A percentile compares a stretch with the other conserved stretches of the same genome.
These are phyloP conservation scores for Amphirosellinia nigrospora DNA, from an alignment of 495 filamentous ascomycete species.

Conservation along the genomic window DNA sequence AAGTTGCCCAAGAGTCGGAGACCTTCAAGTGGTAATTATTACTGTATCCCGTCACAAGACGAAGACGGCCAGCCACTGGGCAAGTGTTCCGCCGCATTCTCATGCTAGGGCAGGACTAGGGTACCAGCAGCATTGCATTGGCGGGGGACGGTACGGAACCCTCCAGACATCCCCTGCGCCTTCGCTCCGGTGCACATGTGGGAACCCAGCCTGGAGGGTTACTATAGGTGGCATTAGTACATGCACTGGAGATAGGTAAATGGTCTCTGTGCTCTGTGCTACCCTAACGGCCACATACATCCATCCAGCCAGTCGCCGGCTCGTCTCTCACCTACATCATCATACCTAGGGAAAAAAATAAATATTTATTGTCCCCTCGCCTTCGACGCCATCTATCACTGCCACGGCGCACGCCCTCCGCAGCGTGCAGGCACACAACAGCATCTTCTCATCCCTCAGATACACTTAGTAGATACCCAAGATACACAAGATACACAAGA, in stretches of 20 bases:
- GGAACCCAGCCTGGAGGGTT: too few relatives aligned
- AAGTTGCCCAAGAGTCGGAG: constrained; percentile 10
- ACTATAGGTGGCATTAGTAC: too few relatives aligned
- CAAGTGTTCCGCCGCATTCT: background rate
- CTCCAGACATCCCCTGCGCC: background rate
- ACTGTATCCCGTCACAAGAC: constrained; percentile 18
- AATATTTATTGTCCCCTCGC: constrained; percentile 13
- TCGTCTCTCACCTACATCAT: constrained; percentile 7
- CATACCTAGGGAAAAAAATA: constrained; percentile 4
- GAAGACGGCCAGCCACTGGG: background rate
- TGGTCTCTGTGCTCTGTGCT: too few relatives aligned
- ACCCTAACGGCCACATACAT: too few relatives aligned
- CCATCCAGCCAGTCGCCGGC: background rate
- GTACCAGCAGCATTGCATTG: constrained; percentile 6
- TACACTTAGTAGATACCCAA: too few relatives aligned
- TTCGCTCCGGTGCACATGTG: background rate
- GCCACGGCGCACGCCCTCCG: background rate
- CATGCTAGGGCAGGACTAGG: too few relatives aligned
- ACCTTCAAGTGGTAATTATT: constrained; percentile 13
- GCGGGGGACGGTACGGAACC: constrained; percentile 16
- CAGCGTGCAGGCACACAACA: constrained; percentile 9
- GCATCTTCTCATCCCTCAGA: background rate
- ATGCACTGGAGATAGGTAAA: too few relatives aligned
- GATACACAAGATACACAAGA: too few relatives aligned
- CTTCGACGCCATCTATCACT: constrained; percentile 6